Conservation (phyloP, 2,329 filamentous ascomycete genomes). For the Phialophora expanda region DNA sequence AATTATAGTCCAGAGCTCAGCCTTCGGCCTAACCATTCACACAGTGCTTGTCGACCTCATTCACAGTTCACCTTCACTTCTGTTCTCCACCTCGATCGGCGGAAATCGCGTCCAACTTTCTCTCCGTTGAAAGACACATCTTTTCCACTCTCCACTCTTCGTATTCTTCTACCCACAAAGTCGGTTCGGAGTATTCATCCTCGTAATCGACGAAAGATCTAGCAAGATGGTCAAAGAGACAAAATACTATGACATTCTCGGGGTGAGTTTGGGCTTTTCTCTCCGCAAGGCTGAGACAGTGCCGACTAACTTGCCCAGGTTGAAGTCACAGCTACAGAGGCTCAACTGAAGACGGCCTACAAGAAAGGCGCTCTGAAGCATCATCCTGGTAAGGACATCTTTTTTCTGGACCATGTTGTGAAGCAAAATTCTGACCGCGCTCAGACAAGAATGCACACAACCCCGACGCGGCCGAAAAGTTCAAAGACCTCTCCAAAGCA, state of each 20-base stretch:
- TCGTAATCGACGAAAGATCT: neutral
- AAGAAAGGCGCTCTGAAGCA: constrained; percentile 85
- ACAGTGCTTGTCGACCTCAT: neutral
- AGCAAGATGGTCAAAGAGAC: constrained; percentile 58
- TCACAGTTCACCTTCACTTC: constrained; percentile 1
- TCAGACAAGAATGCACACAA: constrained; percentile 96
- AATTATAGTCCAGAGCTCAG: neutral
- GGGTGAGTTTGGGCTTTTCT: constrained; percentile 47
- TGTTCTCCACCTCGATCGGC: constrained; percentile 8
- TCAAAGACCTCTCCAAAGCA: constrained; percentile 95
- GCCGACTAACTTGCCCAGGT: constrained; percentile 62
- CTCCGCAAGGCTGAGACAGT: constrained; percentile 6
- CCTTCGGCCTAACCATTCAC: neutral
- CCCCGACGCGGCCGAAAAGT: constrained; percentile 92
- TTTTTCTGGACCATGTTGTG: neutral
- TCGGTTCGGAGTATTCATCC: neutral
- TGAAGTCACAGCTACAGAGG: constrained; percentile 73
- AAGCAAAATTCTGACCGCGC: constrained; percentile 17
- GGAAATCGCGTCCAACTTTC: constrained; percentile 1
- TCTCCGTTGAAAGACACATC: constrained; percentile 9
- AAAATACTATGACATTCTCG: constrained; percentile 55
- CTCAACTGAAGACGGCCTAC: constrained; percentile 92
- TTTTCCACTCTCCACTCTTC: constrained; percentile 9
- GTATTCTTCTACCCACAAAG: neutral
- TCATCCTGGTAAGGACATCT: constrained; percentile 78